Evolutionary conservation across 2,329 filamentous ascomycete species (phyloP), one percentile per base, ranked within the genome.

Genomic region (Sclerotinia glacialis): DNA sequence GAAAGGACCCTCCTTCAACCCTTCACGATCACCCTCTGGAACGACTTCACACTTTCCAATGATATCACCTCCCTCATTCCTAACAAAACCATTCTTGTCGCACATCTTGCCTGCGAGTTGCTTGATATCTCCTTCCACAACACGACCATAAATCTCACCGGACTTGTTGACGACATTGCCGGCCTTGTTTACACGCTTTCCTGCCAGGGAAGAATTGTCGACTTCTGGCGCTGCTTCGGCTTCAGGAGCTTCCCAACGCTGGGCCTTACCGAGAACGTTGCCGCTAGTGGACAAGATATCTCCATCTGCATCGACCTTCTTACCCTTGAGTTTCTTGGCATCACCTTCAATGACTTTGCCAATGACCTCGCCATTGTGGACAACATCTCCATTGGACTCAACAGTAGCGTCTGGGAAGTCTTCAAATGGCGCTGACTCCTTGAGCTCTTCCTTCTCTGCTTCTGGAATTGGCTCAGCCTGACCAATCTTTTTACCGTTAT

Each of bases 141-240:
- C 83, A 49, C 86, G 85, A 46, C 86, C 89, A 68, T 85, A 87
- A 69, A 87, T 85, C 54, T 79, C 76, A 0, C 85, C 85, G 53
- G 78, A 77, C 4, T 77, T 77, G 73, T 86, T 85, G 34, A 87
- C 85, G 0, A 85, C 79, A 56, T 86, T 86, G 49, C 89, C 89
- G 3, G 85, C 83, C 79, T 90, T 91, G 79, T 90, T 89, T 70
- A 91, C 87, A 50, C 86, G 83, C 78, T 91, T 89, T 67, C 89
- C 89, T 26, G 88, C 88, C 6, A 89, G 81, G 53, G 83, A 79
- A 9, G 87, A 89, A 68, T 83, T 85, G 72, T 87, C 85, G 3
- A 83, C 72, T 46, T 70, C 71, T 68, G 81, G 79, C 0, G 78
- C 76, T 77, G 88, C 83, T 0, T 77, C 74, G 67, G 79, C 77